A percentile compares a stretch with the other conserved stretches of the same genome.
phyloP scores from a whole-genome alignment of 2,329 filamentous ascomycete genomes.

The Colletotrichum sp. region DNA sequence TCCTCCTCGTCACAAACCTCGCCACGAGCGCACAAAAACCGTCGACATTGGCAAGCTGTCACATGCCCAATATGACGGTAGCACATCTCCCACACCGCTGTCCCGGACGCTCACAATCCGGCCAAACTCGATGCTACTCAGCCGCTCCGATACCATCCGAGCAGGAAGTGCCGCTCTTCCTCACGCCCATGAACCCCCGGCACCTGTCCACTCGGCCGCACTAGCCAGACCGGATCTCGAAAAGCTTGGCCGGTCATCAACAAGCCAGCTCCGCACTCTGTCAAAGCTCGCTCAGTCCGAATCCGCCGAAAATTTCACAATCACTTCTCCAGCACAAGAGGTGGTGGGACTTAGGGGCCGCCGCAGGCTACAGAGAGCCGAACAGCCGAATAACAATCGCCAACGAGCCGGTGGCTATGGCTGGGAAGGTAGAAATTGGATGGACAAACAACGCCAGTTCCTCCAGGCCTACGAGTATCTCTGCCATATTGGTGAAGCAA shows the following conservation, averaged over 20 bases:
- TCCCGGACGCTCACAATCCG: constrained; percentile 47
- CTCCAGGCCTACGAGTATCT: constrained; percentile 97
- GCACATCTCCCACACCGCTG: constrained; percentile 46
- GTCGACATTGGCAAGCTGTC: constrained; percentile 64
- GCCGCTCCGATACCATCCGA: constrained; percentile 59
- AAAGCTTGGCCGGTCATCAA: constrained; percentile 85
- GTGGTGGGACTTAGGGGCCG: constrained; percentile 88
- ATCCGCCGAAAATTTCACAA: constrained; percentile 78
- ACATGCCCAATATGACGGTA: constrained; percentile 47
- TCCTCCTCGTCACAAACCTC: constrained; percentile 41
- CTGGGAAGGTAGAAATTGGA: constrained; percentile 91
- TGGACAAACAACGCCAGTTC: constrained; percentile 98
- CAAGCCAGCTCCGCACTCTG: constrained; percentile 84
- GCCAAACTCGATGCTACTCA: constrained; percentile 66
- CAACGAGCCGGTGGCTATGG: constrained; percentile 59
- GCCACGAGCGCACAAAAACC: constrained; percentile 66
- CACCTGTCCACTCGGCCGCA: constrained; percentile 44
- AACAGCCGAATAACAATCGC: constrained; percentile 52
- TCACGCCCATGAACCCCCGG: constrained; percentile 33
- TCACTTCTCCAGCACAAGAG: constrained; percentile 79
- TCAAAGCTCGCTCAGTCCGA: constrained; percentile 81
- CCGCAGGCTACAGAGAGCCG: constrained; percentile 77
- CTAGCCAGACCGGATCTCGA: constrained; percentile 76
- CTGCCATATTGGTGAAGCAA: constrained; percentile 97
- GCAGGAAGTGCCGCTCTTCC: constrained; percentile 34